These are phyloP conservation scores for Colletotrichum shisoi DNA, from an alignment of 2,329 filamentous ascomycete species.

Conservation along the genomic window DNA sequence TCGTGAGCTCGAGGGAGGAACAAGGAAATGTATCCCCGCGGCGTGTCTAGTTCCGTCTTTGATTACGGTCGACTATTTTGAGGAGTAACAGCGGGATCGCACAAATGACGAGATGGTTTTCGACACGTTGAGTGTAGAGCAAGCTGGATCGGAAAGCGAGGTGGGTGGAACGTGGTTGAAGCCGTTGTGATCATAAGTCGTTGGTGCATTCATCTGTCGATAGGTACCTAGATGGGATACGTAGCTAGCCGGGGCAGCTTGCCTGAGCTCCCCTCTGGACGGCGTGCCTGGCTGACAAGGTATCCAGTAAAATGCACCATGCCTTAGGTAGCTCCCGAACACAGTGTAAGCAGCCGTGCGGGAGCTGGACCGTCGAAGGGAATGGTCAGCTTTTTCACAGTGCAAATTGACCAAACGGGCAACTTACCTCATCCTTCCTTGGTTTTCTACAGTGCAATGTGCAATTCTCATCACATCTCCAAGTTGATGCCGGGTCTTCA, in stretches of 20 bases:
- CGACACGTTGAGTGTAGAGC: not conserved
- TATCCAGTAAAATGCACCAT: not conserved
- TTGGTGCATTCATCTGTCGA: not conserved
- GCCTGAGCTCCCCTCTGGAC: slow-evolving; percentile 8
- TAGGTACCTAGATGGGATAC: not conserved
- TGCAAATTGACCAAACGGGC: slow-evolving; percentile 2
- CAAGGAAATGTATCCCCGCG: not conserved
- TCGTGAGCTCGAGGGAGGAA: not conserved
- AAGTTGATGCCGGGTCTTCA: not conserved
- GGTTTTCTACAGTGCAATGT: not conserved
- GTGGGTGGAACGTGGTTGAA: slow-evolving; percentile 2
- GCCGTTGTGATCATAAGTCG: not conserved
- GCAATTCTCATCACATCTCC: not conserved
- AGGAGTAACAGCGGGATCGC: not conserved
- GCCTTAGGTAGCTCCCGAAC: not conserved
- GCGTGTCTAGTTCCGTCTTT: not conserved
- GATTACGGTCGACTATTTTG: too few relatives aligned
- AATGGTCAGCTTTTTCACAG: slow-evolving; percentile 7
- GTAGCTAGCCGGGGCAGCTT: slow-evolving; percentile 9
- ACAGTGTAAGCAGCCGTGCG: not conserved
- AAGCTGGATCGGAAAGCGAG: not conserved
- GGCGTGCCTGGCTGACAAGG: slow-evolving; percentile 3
- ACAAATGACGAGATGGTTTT: not conserved
- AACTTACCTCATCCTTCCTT: not conserved
- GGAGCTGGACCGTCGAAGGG: not conserved